These are phyloP conservation scores for Schrenkiella parvula DNA, from an alignment of 345 rosid genomes.

Conservation along the genomic window DNA sequence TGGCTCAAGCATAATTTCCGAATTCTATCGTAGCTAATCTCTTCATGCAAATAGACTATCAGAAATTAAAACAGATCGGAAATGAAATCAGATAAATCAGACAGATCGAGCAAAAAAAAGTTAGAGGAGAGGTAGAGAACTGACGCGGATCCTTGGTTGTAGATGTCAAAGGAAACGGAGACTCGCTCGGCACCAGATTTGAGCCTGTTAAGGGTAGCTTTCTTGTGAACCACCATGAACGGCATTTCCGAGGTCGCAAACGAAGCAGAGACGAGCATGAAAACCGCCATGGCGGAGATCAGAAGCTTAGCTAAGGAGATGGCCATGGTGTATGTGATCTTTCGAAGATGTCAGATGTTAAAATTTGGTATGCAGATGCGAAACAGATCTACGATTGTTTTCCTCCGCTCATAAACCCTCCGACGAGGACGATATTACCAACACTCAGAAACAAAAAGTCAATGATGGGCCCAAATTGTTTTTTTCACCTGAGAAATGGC, in stretches of 20 bases:
- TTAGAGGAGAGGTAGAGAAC: constrained; percentile 18
- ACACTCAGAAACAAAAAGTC: not conserved
- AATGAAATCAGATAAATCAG: not conserved
- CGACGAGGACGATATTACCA: constrained; percentile 12
- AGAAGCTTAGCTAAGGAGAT: constrained; percentile 28
- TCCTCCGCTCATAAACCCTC: constrained; percentile 15
- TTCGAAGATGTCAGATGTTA: not conserved
- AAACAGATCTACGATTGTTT: constrained; percentile 30
- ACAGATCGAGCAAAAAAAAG: not conserved
- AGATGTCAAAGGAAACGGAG: constrained; percentile 74
- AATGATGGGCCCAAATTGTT: constrained; percentile 19
- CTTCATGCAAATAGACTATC: constrained; percentile 10
- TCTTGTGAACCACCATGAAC: constrained; percentile 89
- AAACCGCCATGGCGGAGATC: constrained; percentile 37
- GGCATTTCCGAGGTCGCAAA: constrained; percentile 70
- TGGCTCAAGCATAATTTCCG: not conserved
- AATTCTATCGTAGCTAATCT: not conserved
- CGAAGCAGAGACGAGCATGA: constrained; percentile 46
- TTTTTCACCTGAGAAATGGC: not conserved
- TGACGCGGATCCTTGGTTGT: constrained; percentile 92
- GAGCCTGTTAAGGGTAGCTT: constrained; percentile 71
- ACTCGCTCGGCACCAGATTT: constrained; percentile 89
- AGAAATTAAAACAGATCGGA: constrained; percentile 4
- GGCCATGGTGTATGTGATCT: constrained; percentile 23
- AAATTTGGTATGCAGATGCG: constrained; percentile 10